phyloP scores from a whole-genome alignment of 2,329 filamentous ascomycete species.

The Aspergillus pseudoterreus region DNA sequence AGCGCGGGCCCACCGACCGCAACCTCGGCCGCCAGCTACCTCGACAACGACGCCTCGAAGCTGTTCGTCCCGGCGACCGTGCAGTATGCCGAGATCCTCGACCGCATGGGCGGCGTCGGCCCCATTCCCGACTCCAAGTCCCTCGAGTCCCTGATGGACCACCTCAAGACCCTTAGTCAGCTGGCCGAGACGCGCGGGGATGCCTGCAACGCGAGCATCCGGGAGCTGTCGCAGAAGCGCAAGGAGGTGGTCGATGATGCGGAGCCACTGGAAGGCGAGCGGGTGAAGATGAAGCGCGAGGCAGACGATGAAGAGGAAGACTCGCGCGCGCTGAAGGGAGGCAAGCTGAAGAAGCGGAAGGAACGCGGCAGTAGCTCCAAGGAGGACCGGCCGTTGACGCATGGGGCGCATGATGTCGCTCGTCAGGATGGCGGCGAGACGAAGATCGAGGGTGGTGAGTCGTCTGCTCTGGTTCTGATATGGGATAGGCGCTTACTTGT shows the following conservation, averaged over 20 bases:
- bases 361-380: slow-evolving; percentile 57
- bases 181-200: slow-evolving; percentile 56
- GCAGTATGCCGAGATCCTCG: slow-evolving; percentile 57
- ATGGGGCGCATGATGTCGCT: slow-evolving; percentile 61
- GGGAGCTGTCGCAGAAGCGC: slow-evolving; percentile 55
- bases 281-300: slow-evolving; percentile 44
- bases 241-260: slow-evolving; percentile 55
- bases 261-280: slow-evolving; percentile 47
- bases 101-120: slow-evolving; percentile 49
- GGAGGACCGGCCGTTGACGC: slow-evolving; percentile 57
- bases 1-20: slow-evolving; percentile 42
- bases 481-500: not conserved
- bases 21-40: slow-evolving; percentile 47
- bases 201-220: slow-evolving; percentile 57
- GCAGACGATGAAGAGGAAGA: slow-evolving; percentile 44
- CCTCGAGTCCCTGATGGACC: slow-evolving; percentile 49
- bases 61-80: slow-evolving; percentile 46
- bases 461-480: not conserved
- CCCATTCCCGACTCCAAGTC: slow-evolving; percentile 47
- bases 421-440: slow-evolving; percentile 62
- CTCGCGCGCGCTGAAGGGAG: slow-evolving; percentile 47
- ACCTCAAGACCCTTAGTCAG: slow-evolving; percentile 55
- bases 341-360: slow-evolving; percentile 77
- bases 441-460: slow-evolving; percentile 52
- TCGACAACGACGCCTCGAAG: slow-evolving; percentile 50